Conservation (phyloP, 1,284 basidiomycete species). For the Pyrrhoderma lamaoense region DNA sequence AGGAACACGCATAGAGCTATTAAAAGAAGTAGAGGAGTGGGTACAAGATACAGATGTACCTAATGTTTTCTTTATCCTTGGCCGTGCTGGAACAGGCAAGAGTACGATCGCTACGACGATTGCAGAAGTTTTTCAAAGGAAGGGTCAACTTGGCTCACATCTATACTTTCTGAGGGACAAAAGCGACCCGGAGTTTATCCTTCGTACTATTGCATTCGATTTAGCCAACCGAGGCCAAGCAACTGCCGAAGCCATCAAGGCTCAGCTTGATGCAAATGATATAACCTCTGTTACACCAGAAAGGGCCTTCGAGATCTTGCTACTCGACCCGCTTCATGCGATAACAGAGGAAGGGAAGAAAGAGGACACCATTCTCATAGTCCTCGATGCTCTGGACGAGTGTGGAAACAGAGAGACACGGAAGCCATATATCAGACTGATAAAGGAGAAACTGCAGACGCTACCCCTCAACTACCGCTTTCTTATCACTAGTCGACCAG, state of each 20-base stretch:
- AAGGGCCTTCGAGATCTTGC: neutral
- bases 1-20: too few species aligned
- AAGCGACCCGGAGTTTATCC: too few species aligned
- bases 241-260: too few species aligned
- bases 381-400: conserved; percentile 7
- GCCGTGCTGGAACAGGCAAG: conserved; percentile 27
- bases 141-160: conserved; percentile 10
- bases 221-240: too few species aligned
- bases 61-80: too few species aligned
- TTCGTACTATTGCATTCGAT: too few species aligned
- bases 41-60: too few species aligned
- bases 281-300: too few species aligned
- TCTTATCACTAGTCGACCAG: conserved; percentile 27
- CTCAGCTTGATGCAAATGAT: too few species aligned
- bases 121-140: neutral
- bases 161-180: too few species aligned
- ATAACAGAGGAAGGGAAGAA: too few species aligned
- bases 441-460: conserved; percentile 15
- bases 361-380: neutral
- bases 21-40: too few species aligned
- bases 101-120: conserved; percentile 20
- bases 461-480: conserved; percentile 28
- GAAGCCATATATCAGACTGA: neutral
- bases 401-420: neutral
- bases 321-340: neutral